These are phyloP conservation scores for Dipteronia sinensis DNA, from an alignment of 345 rosid genomes.

Conservation along the genomic window DNA sequence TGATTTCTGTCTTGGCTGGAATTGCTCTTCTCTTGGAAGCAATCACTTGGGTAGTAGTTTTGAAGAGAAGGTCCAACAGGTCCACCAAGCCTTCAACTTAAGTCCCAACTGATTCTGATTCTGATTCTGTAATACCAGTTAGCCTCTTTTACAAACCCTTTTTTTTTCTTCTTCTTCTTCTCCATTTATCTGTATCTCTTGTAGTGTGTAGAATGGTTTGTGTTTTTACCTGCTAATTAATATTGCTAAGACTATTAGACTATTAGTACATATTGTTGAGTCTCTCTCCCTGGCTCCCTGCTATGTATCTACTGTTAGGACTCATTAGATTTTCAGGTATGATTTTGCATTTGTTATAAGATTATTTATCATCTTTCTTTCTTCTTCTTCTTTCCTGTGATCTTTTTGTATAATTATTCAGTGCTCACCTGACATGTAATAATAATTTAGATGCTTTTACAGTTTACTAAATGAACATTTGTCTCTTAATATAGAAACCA, in stretches of 20 bases:
- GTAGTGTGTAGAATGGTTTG: constrained; percentile 23
- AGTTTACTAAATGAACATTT: neutral
- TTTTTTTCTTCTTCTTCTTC: too few relatives aligned
- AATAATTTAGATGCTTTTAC: too few relatives aligned
- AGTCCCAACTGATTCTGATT: too few relatives aligned
- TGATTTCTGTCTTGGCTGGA: constrained; percentile 54
- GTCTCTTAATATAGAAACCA: neutral
- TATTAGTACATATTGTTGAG: neutral
- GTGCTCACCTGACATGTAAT: too few relatives aligned
- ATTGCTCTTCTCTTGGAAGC: constrained; percentile 63
- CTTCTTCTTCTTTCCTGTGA: neutral
- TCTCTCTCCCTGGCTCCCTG: neutral
- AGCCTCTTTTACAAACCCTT: too few relatives aligned
- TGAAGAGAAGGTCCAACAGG: constrained; percentile 57
- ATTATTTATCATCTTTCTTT: neutral
- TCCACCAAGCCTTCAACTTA: constrained; percentile 42
- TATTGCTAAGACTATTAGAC: neutral
- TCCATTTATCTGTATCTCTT: neutral
- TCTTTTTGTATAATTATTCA: neutral
- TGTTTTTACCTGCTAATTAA: neutral
- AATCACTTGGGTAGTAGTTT: constrained; percentile 67
- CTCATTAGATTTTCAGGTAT: neutral
- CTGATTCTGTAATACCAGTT: too few relatives aligned
- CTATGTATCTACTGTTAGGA: constrained; percentile 8
- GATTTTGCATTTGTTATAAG: neutral